Evolutionary conservation across 2,329 filamentous ascomycete genomes (phyloP), one percentile per base, ranked within the genome.

Genomic region (Sporothrix pseudoabietina): DNA sequence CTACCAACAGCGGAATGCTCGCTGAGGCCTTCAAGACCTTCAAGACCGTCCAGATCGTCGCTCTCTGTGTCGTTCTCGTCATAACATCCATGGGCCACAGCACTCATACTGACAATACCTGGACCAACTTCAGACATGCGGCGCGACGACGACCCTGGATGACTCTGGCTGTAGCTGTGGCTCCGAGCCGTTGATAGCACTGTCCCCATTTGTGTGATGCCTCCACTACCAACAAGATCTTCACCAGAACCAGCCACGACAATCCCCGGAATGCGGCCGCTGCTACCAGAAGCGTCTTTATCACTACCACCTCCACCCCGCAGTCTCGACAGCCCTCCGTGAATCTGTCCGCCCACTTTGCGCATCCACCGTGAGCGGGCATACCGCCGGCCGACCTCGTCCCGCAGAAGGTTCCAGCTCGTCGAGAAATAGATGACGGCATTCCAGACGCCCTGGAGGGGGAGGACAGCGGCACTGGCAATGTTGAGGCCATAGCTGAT

Each of bases 381-480:
- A 32, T 55, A 59, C n/a, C 19, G 16, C n/a, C 71, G 73, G 41
- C 26, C 19, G 3, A 76, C 47, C 76, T 81, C 80, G 9, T 79
- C 79, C 6, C 49, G 73, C 19, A 85, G 82, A 57, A 81, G 76
- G 0, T 30, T 68, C 82, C 84, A 86, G 76, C 85, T 92, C 1
- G 91, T 92, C 5, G 87, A 87, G 74, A 92, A 88, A 81, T 94
- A 95, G 72, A 96, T 93, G 71, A 93, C 82, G 41, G 89, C 87
- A 78, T 95, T 95, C 92, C 92, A 94, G 44, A 94, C 87, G 0
- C 93, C 93, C 80, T 95, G 93, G 0, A 94, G 84, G 0, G 93
- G 92, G 4, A 95, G 84, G 0, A 94, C 92, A 1, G 92, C 85
- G 1, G 91, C 90, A 7, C 90, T 90, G 0, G 88, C 87, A 69